Evolutionary conservation across 129 eudicot species (phyloP).

Genomic region (Flaveria robusta): DNA sequence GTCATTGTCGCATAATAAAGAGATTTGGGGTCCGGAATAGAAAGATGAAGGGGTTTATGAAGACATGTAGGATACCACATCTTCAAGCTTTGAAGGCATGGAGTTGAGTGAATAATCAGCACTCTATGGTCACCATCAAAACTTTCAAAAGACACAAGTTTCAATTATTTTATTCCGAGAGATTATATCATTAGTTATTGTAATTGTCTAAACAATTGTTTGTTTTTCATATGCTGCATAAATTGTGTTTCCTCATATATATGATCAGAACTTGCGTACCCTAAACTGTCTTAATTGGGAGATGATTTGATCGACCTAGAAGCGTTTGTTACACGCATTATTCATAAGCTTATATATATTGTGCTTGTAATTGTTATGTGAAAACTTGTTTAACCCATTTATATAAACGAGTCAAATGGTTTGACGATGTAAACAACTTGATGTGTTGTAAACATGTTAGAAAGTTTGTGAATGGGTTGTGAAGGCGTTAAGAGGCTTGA

Average conservation of each 20-base stretch:
- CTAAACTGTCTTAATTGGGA: neutral
- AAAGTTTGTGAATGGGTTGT: too few species aligned
- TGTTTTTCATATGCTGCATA: neutral
- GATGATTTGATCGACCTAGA: neutral
- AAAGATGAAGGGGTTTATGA: constrained; percentile 23
- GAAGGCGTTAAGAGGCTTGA: too few species aligned
- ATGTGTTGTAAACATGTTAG: too few species aligned
- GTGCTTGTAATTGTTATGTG: too few species aligned
- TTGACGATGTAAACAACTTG: too few species aligned
- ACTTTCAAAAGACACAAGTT: constrained; percentile 18
- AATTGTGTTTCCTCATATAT: neutral
- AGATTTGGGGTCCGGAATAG: constrained; percentile 2
- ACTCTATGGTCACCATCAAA: constrained; percentile 33
- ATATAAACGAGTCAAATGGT: too few species aligned
- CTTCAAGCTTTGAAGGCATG: constrained; percentile 34
- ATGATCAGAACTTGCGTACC: neutral
- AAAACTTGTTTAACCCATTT: too few species aligned
- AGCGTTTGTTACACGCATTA: neutral
- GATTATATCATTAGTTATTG: neutral
- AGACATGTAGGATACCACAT: constrained; percentile 45
- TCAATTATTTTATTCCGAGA: neutral
- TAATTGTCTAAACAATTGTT: neutral
- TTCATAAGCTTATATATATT: too few species aligned
- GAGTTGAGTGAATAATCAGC: constrained; percentile 27
- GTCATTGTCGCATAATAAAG: constrained; percentile 13